Evolutionary conservation across 139 green algal species (phyloP).

Genomic region (Coelastrella sp.): DNA sequence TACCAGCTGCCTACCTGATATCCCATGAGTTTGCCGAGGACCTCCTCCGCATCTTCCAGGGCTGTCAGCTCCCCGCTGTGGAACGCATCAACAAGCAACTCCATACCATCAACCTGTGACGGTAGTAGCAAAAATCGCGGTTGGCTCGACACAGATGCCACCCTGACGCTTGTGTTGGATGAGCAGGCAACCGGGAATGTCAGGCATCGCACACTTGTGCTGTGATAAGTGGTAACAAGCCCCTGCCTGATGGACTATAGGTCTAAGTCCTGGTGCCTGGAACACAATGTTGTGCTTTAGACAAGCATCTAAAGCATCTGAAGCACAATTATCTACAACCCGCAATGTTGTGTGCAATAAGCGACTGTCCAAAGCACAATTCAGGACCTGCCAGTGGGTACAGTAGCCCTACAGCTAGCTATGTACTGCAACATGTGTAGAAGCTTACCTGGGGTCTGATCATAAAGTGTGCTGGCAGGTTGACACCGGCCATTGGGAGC

Average conservation of each 20-base stretch:
- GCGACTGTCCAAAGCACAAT: no score
- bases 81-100: constrained; percentile 55
- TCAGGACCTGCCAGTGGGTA: background rate
- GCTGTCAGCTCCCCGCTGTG: constrained; percentile 60
- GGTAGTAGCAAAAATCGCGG: no score
- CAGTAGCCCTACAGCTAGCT: background rate
- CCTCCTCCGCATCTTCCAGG: constrained; percentile 64
- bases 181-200: no score
- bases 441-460: constrained; percentile 47
- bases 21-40: constrained; percentile 54
- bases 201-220: no score
- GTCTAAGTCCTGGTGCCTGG: background rate
- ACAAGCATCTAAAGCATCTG: no score
- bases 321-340: no score
- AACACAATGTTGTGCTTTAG: constrained; percentile 8
- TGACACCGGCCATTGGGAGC: constrained; percentile 63
- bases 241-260: no score
- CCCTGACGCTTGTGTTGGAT: no score
- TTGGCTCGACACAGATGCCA: no score
- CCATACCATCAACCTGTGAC: constrained; percentile 45
- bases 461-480: constrained; percentile 78
- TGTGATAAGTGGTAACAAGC: no score
- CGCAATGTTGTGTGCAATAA: no score
- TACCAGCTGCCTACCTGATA: no score
- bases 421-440: background rate